Evolutionary conservation across 495 filamentous ascomycete species (phyloP), one percentile per base, ranked within the genome.

Genomic region (Penicillium cataractarum): DNA sequence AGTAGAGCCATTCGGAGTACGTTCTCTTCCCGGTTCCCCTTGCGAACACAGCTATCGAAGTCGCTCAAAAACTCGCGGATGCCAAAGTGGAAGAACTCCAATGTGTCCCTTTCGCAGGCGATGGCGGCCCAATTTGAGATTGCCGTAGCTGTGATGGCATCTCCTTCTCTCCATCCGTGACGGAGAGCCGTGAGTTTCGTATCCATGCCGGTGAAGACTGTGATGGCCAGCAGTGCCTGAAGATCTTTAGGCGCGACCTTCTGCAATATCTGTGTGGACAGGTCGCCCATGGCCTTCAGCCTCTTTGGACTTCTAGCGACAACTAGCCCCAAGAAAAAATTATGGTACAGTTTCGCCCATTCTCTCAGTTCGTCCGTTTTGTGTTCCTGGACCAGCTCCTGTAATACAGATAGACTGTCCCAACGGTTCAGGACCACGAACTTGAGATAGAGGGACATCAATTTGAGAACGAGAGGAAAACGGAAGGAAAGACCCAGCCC

Each of bases 371-470:
- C 58, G 51, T 61, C 31, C 61, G 50, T 74, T 52, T 67, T 71
- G 55, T 73, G 67, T 31, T 67, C 49, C 55, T 71, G 17, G 22
- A 67, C 68, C 46, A 74, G 70, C 51, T 74, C 72, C 57, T 69
- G 72, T 56, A 75, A 66, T 57, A 73, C 72, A 63, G 61, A 58
- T 58, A 73, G n/a, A 58, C 40, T 52, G 32, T 71, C 71, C 68
- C 61, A 68, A 63, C 72, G 71, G 48, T 66, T 27, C 17, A 73
- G 29, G n/a, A 56, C 24, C 32, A 68, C 9, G 60, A 49, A 65
- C 37, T 73, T 73, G 17, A 73, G 68, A 58, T 73, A 73, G 4
- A 63, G 56, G 7, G 65, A 29, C 31, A 71, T 49, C 65, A 71
- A 63, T 61, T 63, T 10, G 26, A 71, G 62, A 55, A 71, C 19